Evolutionary conservation across 176 grass and related monocot species (phyloP).

Genomic region (Zea luxurians): DNA sequence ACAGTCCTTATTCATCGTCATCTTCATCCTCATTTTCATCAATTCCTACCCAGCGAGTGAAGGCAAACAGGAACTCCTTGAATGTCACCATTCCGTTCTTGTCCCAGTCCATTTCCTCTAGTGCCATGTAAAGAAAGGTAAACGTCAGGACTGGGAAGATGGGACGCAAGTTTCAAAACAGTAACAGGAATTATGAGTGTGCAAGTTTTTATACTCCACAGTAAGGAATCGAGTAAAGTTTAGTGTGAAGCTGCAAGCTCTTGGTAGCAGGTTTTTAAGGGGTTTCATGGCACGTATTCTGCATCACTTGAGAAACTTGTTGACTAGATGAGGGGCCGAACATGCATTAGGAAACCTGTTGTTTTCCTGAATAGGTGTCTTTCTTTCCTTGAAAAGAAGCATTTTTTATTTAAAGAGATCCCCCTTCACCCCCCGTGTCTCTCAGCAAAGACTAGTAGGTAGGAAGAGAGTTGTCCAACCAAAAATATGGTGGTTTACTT

Average conservation of each 20-base stretch:
- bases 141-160: not conserved
- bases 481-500: slow-evolving; percentile 17
- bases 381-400: slow-evolving; percentile 20
- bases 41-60: slow-evolving; percentile 92
- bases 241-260: not conserved
- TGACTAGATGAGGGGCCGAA: not conserved
- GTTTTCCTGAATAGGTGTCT: slow-evolving; percentile 23
- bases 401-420: not conserved
- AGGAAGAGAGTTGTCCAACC: not conserved
- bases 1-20: slow-evolving; percentile 29
- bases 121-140: slow-evolving; percentile 27
- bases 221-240: not conserved
- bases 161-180: not conserved
- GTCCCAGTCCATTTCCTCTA: slow-evolving; percentile 99
- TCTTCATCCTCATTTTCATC: slow-evolving; percentile 85
- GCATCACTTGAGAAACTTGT: not conserved
- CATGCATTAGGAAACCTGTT: not conserved
- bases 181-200: not conserved
- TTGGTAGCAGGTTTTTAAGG: not conserved
- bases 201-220: not conserved
- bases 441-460: not conserved
- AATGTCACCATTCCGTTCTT: slow-evolving; percentile 93
- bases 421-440: not conserved
- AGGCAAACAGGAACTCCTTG: slow-evolving; percentile 94
- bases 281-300: not conserved